These are phyloP conservation scores for Acacia acuminata DNA, from an alignment of 306 rosid species.

Conservation along the genomic window DNA sequence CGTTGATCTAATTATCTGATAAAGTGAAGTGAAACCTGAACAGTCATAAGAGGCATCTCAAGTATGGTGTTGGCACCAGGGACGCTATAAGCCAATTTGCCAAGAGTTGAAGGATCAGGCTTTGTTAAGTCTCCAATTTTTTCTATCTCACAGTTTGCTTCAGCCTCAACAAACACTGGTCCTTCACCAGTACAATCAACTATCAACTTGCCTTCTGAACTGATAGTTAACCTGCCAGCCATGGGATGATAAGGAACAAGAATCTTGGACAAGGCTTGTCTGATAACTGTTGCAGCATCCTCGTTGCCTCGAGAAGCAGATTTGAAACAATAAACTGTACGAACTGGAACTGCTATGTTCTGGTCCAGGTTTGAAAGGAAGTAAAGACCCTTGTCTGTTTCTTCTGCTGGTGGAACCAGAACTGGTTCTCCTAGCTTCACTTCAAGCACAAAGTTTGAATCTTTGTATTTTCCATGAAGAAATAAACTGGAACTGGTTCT, in stretches of 20 bases:
- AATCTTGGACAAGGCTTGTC: slow-evolving; percentile 45
- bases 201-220: slow-evolving; percentile 75
- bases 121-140: slow-evolving; percentile 53
- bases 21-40: slow-evolving; percentile 55
- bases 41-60: slow-evolving; percentile 77
- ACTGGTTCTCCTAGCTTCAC: slow-evolving; percentile 60
- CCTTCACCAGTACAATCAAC: slow-evolving; percentile 81
- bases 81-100: slow-evolving; percentile 62
- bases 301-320: slow-evolving; percentile 52
- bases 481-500: background rate
- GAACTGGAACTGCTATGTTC: slow-evolving; percentile 56
- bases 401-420: slow-evolving; percentile 52
- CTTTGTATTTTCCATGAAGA: background rate
- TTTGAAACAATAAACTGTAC: slow-evolving; percentile 46
- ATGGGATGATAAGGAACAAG: slow-evolving; percentile 44
- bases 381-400: slow-evolving; percentile 62
- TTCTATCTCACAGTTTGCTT: slow-evolving; percentile 59
- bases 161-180: slow-evolving; percentile 82
- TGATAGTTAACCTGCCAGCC: slow-evolving; percentile 56
- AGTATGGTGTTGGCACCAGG: slow-evolving; percentile 76
- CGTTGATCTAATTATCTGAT: background rate
- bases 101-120: slow-evolving; percentile 64
- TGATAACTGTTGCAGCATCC: slow-evolving; percentile 49
- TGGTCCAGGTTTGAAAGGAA: slow-evolving; percentile 72
- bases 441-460: slow-evolving; percentile 23